Percentiles rank a stretch among this genome's conserved stretches.
These are phyloP conservation scores for Trichoderma gamsii DNA, from an alignment of 495 filamentous ascomycete species.

Conservation along the genomic window DNA sequence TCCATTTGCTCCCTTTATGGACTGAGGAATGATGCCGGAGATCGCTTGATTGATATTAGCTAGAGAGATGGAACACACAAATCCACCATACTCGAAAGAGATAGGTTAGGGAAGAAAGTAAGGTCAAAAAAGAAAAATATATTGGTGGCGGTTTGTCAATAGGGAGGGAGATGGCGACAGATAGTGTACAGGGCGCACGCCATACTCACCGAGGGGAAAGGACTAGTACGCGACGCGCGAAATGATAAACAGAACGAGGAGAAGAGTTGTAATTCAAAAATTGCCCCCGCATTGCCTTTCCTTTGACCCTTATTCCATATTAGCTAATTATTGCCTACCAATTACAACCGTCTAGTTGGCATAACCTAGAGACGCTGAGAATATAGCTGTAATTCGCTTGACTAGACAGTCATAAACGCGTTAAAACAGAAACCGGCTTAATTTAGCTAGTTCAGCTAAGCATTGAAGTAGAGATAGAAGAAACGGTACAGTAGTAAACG, in stretches of 20 bases:
- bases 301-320: too few relatives aligned
- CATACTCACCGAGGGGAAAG: background rate
- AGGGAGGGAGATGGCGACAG: background rate
- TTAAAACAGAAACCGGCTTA: too few relatives aligned
- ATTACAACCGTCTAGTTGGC: too few relatives aligned
- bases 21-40: constrained; percentile 40
- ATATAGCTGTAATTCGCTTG: too few relatives aligned
- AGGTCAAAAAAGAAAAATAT: background rate
- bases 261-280: background rate
- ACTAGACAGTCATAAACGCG: too few relatives aligned
- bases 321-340: too few relatives aligned
- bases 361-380: too few relatives aligned
- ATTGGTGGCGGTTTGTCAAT: background rate
- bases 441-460: too few relatives aligned
- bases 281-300: too few relatives aligned
- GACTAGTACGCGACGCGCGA: background rate
- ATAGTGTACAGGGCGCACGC: background rate
- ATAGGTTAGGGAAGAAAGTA: background rate
- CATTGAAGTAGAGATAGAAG: too few relatives aligned
- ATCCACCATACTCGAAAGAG: background rate
- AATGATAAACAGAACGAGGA: background rate
- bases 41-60: background rate
- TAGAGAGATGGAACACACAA: background rate
- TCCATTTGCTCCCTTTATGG: constrained; percentile 36
- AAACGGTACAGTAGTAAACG: too few relatives aligned